Percentiles rank a stretch among this genome's conserved stretches.
phyloP scores from a whole-genome alignment of 2,329 filamentous ascomycete species.

The Claviceps quebecensis region DNA sequence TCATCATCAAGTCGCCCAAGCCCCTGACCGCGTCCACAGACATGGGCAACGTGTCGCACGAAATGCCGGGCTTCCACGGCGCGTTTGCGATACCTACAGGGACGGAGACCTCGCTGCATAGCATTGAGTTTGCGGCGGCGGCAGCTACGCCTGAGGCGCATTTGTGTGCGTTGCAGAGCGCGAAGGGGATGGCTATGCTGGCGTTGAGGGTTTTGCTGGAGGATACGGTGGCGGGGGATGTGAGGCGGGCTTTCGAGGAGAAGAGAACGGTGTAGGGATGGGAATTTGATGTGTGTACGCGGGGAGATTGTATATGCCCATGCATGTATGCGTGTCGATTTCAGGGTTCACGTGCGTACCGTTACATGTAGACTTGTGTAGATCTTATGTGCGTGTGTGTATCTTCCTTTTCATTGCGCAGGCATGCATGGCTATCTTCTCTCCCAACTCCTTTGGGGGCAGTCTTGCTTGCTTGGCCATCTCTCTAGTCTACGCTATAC shows the following conservation, averaged over 20 bases:
- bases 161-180: conserved; percentile 26
- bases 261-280: neutral
- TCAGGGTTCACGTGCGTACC: neutral
- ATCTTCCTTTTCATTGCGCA: no score
- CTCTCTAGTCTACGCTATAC: no score
- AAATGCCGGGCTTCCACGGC: conserved; percentile 32
- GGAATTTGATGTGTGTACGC: neutral
- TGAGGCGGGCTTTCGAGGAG: conserved; percentile 2
- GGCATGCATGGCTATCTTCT: no score
- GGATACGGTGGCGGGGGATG: conserved; percentile 2
- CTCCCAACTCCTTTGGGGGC: no score
- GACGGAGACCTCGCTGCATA: conserved; percentile 23
- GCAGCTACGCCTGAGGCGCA: conserved; percentile 27
- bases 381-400: no score
- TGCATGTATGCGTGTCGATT: neutral
- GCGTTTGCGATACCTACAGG: conserved; percentile 29
- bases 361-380: no score
- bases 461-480: no score
- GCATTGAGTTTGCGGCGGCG: conserved; percentile 27
- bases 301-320: neutral
- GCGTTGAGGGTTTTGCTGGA: conserved; percentile 18
- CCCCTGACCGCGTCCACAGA: conserved; percentile 29
- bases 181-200: conserved; percentile 29
- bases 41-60: conserved; percentile 37
- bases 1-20: conserved; percentile 21